These are phyloP conservation scores for Prosopis cineraria DNA, from an alignment of 306 rosid species.

Conservation along the genomic window DNA sequence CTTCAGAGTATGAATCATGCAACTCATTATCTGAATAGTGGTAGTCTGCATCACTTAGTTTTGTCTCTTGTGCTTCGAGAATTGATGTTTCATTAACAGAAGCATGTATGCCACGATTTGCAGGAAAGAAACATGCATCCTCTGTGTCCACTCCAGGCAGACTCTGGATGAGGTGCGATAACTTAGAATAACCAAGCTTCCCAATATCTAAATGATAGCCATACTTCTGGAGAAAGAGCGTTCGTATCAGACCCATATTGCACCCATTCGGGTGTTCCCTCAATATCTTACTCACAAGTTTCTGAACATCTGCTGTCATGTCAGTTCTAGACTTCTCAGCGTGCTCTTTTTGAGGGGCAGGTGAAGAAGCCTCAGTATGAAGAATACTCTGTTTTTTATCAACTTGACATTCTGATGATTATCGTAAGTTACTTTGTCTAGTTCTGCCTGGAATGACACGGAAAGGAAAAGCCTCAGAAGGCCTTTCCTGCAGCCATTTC, in stretches of 20 bases:
- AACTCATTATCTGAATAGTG: conserved; percentile 45
- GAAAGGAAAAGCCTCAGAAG: conserved; percentile 59
- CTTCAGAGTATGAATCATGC: conserved; percentile 47
- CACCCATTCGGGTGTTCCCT: conserved; percentile 58
- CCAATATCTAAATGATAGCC: conserved; percentile 56
- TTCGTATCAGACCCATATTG: conserved; percentile 47
- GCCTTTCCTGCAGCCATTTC: conserved; percentile 76
- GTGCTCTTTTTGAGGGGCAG: conserved; percentile 31
- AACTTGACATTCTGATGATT: conserved; percentile 34
- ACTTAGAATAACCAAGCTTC: conserved; percentile 64
- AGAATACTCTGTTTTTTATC: conserved; percentile 23
- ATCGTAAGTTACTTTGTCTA: conserved; percentile 27
- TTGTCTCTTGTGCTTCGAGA: conserved; percentile 35
- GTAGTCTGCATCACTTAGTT: conserved; percentile 12
- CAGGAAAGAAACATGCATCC: conserved; percentile 44
- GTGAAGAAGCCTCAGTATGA: conserved; percentile 39
- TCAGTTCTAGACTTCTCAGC: conserved; percentile 43
- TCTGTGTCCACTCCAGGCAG: conserved; percentile 63
- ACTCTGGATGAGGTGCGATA: conserved; percentile 52
- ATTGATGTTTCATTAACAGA: conserved; percentile 34
- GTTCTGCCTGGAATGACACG: conserved; percentile 38
- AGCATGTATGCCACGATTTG: conserved; percentile 30
- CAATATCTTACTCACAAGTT: conserved; percentile 57
- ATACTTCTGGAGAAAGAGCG: conserved; percentile 46
- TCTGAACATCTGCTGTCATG: conserved; percentile 56